phyloP scores from a whole-genome alignment of 108 stramenopile genomes.

The Asterionellopsis glacialis region DNA sequence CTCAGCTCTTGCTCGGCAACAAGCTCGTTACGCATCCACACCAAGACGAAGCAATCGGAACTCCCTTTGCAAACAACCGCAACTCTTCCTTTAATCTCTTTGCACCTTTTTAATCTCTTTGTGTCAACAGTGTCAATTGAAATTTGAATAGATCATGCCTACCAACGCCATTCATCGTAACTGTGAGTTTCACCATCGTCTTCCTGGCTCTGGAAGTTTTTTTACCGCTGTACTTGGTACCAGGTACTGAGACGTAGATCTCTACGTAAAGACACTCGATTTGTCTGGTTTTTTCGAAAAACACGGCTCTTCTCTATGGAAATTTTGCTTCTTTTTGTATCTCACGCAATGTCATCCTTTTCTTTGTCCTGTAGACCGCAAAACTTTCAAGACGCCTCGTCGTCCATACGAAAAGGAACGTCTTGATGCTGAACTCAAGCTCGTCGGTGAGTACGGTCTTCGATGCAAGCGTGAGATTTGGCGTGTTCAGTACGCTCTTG shows the following conservation, averaged over 20 bases:
- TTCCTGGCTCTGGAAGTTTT: neutral
- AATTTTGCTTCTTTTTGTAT: neutral
- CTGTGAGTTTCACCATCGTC: conserved; percentile 34
- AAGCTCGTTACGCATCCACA: too few species aligned
- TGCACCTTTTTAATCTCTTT: too few species aligned
- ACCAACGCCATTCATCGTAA: conserved; percentile 56
- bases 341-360: conserved; percentile 1
- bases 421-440: conserved; percentile 95
- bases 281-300: conserved; percentile 1
- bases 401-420: conserved; percentile 99
- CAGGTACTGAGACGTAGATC: neutral
- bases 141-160: conserved; percentile 28
- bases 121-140: too few species aligned
- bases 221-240: neutral
- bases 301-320: neutral
- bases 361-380: conserved; percentile 56
- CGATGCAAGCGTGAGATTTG: conserved; percentile 99
- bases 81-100: too few species aligned
- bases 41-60: too few species aligned
- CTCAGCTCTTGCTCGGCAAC: too few species aligned
- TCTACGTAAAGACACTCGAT: neutral
- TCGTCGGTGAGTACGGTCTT: conserved; percentile 99
- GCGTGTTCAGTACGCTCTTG: conserved; percentile 98
- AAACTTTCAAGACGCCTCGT: conserved; percentile 98
- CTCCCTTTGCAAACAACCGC: too few species aligned